phyloP scores from a whole-genome alignment of 2,329 filamentous ascomycete species.

The Dactylonectria estremocensis region DNA sequence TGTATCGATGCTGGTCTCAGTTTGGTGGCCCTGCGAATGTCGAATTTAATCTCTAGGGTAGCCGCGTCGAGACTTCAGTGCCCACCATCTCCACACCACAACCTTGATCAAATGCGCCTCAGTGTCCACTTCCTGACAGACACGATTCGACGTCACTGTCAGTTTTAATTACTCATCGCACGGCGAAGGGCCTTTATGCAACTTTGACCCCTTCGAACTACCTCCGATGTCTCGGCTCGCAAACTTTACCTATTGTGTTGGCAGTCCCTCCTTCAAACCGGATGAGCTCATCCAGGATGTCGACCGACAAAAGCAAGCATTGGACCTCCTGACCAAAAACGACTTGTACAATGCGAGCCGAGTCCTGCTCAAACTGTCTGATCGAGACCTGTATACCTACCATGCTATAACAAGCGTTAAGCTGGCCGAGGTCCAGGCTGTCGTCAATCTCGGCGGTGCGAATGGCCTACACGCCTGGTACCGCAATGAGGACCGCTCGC shows the following conservation, averaged over 20 bases:
- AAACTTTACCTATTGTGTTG: slow-evolving; percentile 59
- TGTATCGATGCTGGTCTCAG: neutral
- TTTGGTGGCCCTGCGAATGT: neutral
- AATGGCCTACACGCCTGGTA: slow-evolving; percentile 68
- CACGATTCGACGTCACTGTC: slow-evolving; percentile 38
- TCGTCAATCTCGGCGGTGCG: slow-evolving; percentile 59
- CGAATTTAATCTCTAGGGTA: slow-evolving; percentile 23
- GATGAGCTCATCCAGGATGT: slow-evolving; percentile 57
- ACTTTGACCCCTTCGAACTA: slow-evolving; percentile 7
- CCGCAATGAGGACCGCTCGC: slow-evolving; percentile 53
- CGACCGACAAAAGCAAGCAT: slow-evolving; percentile 55
- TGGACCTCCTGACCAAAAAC: slow-evolving; percentile 58
- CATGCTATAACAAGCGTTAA: slow-evolving; percentile 67
- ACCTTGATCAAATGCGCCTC: slow-evolving; percentile 6
- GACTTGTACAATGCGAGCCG: slow-evolving; percentile 63
- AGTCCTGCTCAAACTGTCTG: slow-evolving; percentile 61
- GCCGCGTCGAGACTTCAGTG: slow-evolving; percentile 13
- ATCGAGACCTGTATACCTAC: slow-evolving; percentile 64
- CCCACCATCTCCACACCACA: slow-evolving; percentile 5
- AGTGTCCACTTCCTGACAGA: slow-evolving; percentile 39
- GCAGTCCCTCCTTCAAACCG: slow-evolving; percentile 62
- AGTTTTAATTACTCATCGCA: slow-evolving; percentile 24
- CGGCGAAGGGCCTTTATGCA: slow-evolving; percentile 1
- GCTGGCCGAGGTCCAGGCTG: slow-evolving; percentile 64
- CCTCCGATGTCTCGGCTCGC: slow-evolving; percentile 47